Base-by-base conservation (phyloP, 1,284 basidiomycete species). In the Termitomyces sp. region DNA sequence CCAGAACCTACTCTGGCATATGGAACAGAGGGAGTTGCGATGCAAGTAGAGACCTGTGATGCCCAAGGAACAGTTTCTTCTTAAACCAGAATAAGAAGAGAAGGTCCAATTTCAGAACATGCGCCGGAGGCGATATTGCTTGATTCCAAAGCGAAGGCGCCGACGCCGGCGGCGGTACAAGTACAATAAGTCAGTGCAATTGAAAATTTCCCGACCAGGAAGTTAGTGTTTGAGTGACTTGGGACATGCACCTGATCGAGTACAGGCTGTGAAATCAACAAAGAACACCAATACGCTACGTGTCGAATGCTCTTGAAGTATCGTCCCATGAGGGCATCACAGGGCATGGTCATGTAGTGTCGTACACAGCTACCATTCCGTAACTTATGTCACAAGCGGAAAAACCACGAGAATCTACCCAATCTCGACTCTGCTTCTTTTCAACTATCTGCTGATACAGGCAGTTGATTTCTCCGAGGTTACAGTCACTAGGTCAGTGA, bases 101-200 rank as follows among this genome's bases (percentile, higher is more conserved):
- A 55, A 55, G 51, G 40, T 30, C 38, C 30, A 10, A 51, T 43
- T 52, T 48, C 15, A 53, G 48, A 49, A 24, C 26, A 38, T 52
- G 52, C 43, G 24, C 52, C 56, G 52, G 54, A 54, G 48, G 43
- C 47, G 51, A 56, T 50, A 53, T 58, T 52, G 48, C 52, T 53
- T 55, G 58, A 50, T 33, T 55, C 31, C 24, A 31, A 24, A 24
- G 24, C 0, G 24, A 24, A 5, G 24, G 21, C 48, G 13, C 52
- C 55, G 55, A 47, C 34, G 19, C 33, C 41, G 36, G 36, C 55
- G 58, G 51, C 12, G n/a, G 36, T 8, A 28, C 0, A 33, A 21
- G 0, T 13, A 9, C 7, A 31, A 5, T 5, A 3, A 12, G 19
- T 13, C 17, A 5, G 12, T 10, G 19, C n/a, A 26, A n/a, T n/a